phyloP scores from a whole-genome alignment of 345 rosid genomes.

The Arabidopsis suecica region DNA sequence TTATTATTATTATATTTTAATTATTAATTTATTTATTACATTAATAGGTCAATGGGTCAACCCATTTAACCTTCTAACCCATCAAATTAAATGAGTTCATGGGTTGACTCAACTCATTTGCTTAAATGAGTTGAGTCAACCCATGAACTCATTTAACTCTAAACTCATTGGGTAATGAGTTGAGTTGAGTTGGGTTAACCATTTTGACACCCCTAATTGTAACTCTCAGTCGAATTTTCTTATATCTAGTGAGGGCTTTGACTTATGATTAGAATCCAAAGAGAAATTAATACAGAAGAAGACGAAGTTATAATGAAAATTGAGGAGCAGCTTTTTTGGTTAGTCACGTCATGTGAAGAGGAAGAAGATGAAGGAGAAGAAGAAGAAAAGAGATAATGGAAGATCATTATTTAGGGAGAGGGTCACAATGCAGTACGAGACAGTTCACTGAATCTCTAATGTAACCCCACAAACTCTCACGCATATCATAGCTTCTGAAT shows the following conservation, averaged over 20 bases:
- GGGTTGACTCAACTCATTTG: no score
- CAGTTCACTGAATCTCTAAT: constrained; percentile 38
- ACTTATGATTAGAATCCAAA: constrained; percentile 43
- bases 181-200: no score
- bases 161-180: no score
- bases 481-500: constrained; percentile 39
- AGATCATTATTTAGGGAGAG: constrained; percentile 37
- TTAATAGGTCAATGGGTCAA: no score
- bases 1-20: no score
- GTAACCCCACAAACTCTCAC: constrained; percentile 42
- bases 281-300: constrained; percentile 35
- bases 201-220: no score
- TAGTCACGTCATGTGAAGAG: constrained; percentile 41
- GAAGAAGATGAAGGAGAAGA: constrained; percentile 10
- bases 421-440: constrained; percentile 33
- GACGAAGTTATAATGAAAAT: constrained; percentile 29
- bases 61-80: no score
- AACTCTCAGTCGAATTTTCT: not conserved
- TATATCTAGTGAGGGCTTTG: constrained; percentile 25
- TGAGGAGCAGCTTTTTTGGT: constrained; percentile 39
- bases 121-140: no score
- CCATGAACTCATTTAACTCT: no score
- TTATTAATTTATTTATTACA: no score
- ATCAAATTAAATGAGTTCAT: no score
- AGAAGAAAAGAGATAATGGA: constrained; percentile 24